A percentile compares a stretch with the other conserved stretches of the same genome.
These are phyloP conservation scores for Candida endomychidarum DNA, from an alignment of 805 yeast genomes.

Conservation along the genomic window DNA sequence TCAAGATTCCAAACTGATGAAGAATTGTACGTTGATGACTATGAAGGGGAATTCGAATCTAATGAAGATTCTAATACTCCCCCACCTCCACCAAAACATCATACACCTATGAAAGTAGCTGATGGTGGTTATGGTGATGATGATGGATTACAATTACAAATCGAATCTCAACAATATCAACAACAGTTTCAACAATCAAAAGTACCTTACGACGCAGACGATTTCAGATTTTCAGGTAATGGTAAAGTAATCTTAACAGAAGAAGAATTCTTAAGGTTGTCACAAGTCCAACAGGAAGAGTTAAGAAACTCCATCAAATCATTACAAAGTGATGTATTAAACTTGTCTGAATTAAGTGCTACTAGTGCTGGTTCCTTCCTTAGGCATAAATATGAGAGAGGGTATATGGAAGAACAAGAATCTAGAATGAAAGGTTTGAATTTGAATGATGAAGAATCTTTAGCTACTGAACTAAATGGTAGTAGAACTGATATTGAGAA, in stretches of 20 bases:
- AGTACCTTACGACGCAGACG: conserved; percentile 39
- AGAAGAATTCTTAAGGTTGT: conserved; percentile 27
- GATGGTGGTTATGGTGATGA: conserved; percentile 3
- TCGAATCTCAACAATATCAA: conserved; percentile 5
- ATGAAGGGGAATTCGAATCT: conserved; percentile 26
- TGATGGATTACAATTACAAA: conserved; percentile 1
- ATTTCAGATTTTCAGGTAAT: conserved; percentile 31
- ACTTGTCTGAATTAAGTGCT: conserved; percentile 74
- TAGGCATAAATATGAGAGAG: conserved; percentile 61
- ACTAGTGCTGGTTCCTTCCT: conserved; percentile 85
- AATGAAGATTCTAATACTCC: conserved; percentile 25
- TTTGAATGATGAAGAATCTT: conserved; percentile 19
- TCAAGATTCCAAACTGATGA: conserved; percentile 23
- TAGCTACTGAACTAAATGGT: conserved; percentile 16
- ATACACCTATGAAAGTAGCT: conserved; percentile 13
- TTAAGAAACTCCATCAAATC: conserved; percentile 41
- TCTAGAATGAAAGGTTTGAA: conserved; percentile 22
- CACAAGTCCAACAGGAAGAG: conserved; percentile 37
- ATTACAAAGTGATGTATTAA: conserved; percentile 45
- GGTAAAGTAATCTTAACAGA: conserved; percentile 21
- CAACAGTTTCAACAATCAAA: conserved; percentile 8
- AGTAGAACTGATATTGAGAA: conserved; percentile 9
- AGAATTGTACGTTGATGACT: conserved; percentile 18
- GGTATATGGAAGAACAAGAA: conserved; percentile 22
- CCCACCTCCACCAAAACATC: conserved; percentile 42